Evolutionary conservation across 1,139 yeast genomes (phyloP).

Genomic region (Yamadazyma atlantica): DNA sequence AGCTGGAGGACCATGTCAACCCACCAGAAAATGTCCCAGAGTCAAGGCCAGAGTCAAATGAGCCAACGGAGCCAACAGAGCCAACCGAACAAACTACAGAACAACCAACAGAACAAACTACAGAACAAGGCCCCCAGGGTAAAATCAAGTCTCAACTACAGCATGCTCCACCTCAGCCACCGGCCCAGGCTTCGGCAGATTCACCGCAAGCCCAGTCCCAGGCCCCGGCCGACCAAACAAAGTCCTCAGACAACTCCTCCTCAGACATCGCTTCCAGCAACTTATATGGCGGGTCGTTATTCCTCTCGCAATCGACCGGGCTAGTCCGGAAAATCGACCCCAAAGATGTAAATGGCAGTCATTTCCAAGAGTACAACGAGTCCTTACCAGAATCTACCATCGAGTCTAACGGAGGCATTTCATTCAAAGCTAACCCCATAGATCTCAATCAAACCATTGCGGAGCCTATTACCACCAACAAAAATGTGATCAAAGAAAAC

Average conservation of each 20-base stretch:
- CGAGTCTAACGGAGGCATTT: constrained; percentile 33
- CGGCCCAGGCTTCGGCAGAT: not conserved
- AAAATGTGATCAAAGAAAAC: constrained; percentile 32
- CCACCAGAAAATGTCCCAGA: too few relatives aligned
- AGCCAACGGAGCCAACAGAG: too few relatives aligned
- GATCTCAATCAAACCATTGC: constrained; percentile 25
- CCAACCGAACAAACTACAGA: too few relatives aligned
- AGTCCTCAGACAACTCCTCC: not conserved
- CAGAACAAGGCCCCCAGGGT: too few relatives aligned
- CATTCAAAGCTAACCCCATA: constrained; percentile 37
- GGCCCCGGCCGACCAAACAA: too few relatives aligned
- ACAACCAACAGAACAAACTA: too few relatives aligned
- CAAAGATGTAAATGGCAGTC: constrained; percentile 8
- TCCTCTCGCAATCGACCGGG: constrained; percentile 48
- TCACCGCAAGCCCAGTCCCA: not conserved
- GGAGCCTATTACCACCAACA: constrained; percentile 36
- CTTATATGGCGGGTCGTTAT: constrained; percentile 44
- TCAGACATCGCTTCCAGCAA: constrained; percentile 27
- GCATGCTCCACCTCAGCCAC: too few relatives aligned
- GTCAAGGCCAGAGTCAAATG: too few relatives aligned
- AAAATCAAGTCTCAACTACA: not conserved
- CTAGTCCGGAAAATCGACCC: constrained; percentile 37
- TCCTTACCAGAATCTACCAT: constrained; percentile 18
- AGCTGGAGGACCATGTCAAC: too few relatives aligned
- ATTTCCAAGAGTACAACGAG: constrained; percentile 10